Conservation (phyloP, 352 stramenopile species). For the Phytophthora syringae region DNA sequence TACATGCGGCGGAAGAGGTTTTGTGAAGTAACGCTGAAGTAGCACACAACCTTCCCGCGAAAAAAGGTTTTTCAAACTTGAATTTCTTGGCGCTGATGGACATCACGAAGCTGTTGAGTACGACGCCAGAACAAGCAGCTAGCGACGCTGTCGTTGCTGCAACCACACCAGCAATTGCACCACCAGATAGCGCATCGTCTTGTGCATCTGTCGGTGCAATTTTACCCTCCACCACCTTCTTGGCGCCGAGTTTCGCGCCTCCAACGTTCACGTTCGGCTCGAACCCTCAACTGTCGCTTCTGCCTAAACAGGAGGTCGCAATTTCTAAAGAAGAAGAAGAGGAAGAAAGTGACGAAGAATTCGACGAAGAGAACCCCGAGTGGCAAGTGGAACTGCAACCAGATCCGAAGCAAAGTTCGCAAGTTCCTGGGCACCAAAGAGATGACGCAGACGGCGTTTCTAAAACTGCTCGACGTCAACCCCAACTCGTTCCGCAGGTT, state of each 20-base stretch:
- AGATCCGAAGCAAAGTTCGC: conserved; percentile 45
- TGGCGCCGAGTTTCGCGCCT: not conserved
- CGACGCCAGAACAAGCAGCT: not conserved
- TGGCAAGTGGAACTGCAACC: conserved; percentile 42
- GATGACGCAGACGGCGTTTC: conserved; percentile 54
- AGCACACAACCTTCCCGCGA: not conserved
- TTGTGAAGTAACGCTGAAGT: not conserved
- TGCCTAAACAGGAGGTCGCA: too few species aligned
- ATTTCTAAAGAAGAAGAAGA: too few species aligned
- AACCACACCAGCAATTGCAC: not conserved
- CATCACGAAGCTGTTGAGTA: conserved; percentile 11
- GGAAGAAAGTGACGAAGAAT: conserved; percentile 28
- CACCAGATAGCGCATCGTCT: not conserved
- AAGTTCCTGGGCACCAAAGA: conserved; percentile 45
- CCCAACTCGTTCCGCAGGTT: conserved; percentile 47
- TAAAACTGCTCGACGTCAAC: conserved; percentile 42
- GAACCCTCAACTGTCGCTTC: too few species aligned
- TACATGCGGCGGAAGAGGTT: not conserved
- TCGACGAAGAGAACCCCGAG: conserved; percentile 18
- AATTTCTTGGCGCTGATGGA: conserved; percentile 10
- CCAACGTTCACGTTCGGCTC: not conserved
- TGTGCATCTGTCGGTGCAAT: not conserved
- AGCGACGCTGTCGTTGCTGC: not conserved
- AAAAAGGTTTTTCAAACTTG: too few species aligned
- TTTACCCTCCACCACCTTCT: not conserved